Base-by-base conservation (phyloP, 2,329 filamentous ascomycete species). In the Parafenestella ontariensis region DNA sequence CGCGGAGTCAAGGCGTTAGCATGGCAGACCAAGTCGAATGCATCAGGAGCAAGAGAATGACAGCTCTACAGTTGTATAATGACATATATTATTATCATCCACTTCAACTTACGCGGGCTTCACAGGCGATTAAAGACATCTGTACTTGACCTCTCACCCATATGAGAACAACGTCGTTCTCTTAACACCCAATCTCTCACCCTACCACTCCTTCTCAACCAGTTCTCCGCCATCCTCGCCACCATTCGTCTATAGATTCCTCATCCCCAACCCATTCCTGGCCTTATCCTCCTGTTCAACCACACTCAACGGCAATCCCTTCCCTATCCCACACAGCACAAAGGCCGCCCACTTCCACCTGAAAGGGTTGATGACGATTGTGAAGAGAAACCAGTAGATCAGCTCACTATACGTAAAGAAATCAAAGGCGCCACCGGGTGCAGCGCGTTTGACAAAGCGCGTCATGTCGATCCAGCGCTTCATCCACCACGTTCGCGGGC, bases 331-430 rank as follows among this genome's bases (percentile, higher is more conserved):
- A 55, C 89, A 89, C 65, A 96, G 87, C 15, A 96, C 90, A 70
- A 96, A 96, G 0, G 87, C 71, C 0, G 88, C 90, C 92, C 91
- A 96, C 79, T 96, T 96, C 91, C 91, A 96, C 8, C 91, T 80
- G 75, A 96, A 96, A 0, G 92, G 92, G 69, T 96, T 96, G 65
- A 95, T 83, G 4, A 83, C 78, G 37, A 94, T 86, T 52, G 89
- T 89, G 68, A 95, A 96, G 5, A 86, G 72, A 62, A 94, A 95
- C 92, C 91, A 96, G 81, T 90, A 96, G 4, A 95, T 70, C 46
- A 96, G 78, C 75, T 96, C 92, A 0, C 89, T 82, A 66, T 96
- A 96, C 0, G 92, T 96, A 72, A 96, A 95, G 78, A 96, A 96
- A 71, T 96, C 91, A 66, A 96, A 94, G 0, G 91, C 90, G 0